A percentile compares a stretch with the other conserved stretches of the same genome.
Evolutionary conservation across 345 rosid species (phyloP).

Genomic region (Pistacia atlantica): DNA sequence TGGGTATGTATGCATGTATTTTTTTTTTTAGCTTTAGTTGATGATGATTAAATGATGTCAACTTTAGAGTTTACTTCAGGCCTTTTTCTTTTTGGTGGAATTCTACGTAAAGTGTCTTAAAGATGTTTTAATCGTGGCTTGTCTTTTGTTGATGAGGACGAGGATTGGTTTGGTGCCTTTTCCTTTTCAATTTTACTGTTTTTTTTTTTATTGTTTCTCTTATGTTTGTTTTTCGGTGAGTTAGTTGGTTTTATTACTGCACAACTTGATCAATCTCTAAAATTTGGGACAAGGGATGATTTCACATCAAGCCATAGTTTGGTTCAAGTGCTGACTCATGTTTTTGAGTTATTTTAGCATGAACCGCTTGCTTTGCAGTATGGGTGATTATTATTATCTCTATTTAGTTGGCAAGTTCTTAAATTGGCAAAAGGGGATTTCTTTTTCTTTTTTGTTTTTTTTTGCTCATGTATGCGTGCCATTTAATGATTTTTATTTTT

Average conservation of each 20-base stretch:
- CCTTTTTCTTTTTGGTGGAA: constrained; percentile 14
- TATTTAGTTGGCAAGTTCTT: too few relatives aligned
- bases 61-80: constrained; percentile 32
- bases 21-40: constrained; percentile 32
- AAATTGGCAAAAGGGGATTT: too few relatives aligned
- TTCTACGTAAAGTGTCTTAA: constrained; percentile 22
- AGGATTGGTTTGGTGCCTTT: constrained; percentile 27
- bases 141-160: constrained; percentile 31
- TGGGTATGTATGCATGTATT: constrained; percentile 62
- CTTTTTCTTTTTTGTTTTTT: not conserved
- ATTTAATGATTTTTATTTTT: too few relatives aligned
- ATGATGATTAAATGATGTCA: constrained; percentile 36
- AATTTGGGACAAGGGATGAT: not conserved
- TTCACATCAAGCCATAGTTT: not conserved
- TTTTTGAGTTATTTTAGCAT: too few relatives aligned
- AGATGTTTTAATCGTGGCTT: constrained; percentile 35
- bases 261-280: not conserved
- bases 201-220: constrained; percentile 7
- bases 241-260: not conserved
- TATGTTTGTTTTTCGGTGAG: not conserved
- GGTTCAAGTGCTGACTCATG: not conserved
- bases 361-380: too few relatives aligned
- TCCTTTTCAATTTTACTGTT: constrained; percentile 2
- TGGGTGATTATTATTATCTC: too few relatives aligned
- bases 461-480: not conserved